phyloP scores from a whole-genome alignment of 2,329 filamentous ascomycete species.

The Alternaria triticina region DNA sequence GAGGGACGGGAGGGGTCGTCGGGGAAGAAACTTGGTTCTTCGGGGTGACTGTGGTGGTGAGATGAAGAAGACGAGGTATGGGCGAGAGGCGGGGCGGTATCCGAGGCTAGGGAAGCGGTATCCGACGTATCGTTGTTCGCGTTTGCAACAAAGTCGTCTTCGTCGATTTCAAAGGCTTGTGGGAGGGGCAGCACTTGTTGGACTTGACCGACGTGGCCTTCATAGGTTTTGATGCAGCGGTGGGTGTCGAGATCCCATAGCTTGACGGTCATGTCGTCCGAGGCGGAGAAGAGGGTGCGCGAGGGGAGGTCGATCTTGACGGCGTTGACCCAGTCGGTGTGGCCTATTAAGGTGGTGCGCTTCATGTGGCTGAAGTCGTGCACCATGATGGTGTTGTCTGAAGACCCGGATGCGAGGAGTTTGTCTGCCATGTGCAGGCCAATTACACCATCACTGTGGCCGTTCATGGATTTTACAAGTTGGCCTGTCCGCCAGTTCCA shows the following conservation, averaged over 20 bases:
- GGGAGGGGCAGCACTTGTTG: constrained; percentile 89
- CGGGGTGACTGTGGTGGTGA: not conserved
- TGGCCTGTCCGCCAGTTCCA: constrained; percentile 97
- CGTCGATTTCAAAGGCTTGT: constrained; percentile 87
- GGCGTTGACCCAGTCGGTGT: constrained; percentile 96
- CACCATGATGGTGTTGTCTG: constrained; percentile 87
- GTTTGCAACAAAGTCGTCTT: constrained; percentile 63
- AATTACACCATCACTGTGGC: constrained; percentile 83
- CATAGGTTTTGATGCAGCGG: constrained; percentile 76
- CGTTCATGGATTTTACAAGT: constrained; percentile 79
- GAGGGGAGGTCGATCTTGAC: constrained; percentile 84
- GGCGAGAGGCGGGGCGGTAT: constrained; percentile 16
- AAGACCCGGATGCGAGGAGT: constrained; percentile 84
- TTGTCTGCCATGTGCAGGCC: constrained; percentile 86
- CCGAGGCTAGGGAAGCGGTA: constrained; percentile 44
- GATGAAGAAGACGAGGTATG: constrained; percentile 14
- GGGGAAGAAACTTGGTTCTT: constrained; percentile 60
- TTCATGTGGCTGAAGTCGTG: constrained; percentile 90
- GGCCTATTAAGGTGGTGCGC: constrained; percentile 79
- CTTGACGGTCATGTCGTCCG: constrained; percentile 89
- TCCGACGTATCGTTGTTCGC: constrained; percentile 60
- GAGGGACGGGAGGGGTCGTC: constrained; percentile 68
- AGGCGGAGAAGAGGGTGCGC: constrained; percentile 88
- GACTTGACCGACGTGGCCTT: constrained; percentile 92
- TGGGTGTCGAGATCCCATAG: constrained; percentile 92